Evolutionary conservation across 2,329 filamentous ascomycete genomes (phyloP), one percentile per base, ranked within the genome.

Genomic region (Remersonia thermophila): DNA sequence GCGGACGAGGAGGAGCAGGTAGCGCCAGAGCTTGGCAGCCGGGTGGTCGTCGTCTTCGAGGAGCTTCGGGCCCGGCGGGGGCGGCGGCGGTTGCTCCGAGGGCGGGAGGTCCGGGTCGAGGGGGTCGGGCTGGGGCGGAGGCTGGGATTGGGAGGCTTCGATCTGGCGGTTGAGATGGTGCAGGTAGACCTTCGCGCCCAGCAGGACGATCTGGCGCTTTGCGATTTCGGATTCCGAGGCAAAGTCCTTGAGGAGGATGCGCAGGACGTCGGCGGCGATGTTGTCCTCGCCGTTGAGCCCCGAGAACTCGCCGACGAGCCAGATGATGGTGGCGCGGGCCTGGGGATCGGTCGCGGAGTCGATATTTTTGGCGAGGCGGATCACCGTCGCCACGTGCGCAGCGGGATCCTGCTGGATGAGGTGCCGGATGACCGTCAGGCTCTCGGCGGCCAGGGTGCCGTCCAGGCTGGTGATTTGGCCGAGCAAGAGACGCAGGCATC

Each of bases 181-280:
- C 12, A 96, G 69, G 53, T 96, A 96, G 2, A 96, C 86, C 54
- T 96, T 96, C n/a, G 91, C 89, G 6, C 83, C 91, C 3, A 98
- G 69, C 1, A 98, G 67, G 12, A 98, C 70, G 45, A 96, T 93
- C 56, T 98, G 91, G 40, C 86, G 71, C 56, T 93, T 94, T 10
- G 85, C 86, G 18, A 79, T 68, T 53, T 95, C 86, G 1, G 78
- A 77, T 59, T 98, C 91, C 42, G 78, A 76, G 1, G 77, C 67
- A 52, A 96, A 98, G 13, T 79, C 80, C 55, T 86, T 89, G 30
- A 86, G 71, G 2, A 98, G 63, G 30, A 96, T 89, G 7, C 91
- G 77, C 25, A 96, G 63, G 6, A 96, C 86, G 51, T 98, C 91
- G 0, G 89, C 79, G 0, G 91, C 91, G 42, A 98, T 89, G 50